These are phyloP conservation scores for Monosporascus sp. DNA, from an alignment of 2,329 filamentous ascomycete genomes.

Conservation along the genomic window DNA sequence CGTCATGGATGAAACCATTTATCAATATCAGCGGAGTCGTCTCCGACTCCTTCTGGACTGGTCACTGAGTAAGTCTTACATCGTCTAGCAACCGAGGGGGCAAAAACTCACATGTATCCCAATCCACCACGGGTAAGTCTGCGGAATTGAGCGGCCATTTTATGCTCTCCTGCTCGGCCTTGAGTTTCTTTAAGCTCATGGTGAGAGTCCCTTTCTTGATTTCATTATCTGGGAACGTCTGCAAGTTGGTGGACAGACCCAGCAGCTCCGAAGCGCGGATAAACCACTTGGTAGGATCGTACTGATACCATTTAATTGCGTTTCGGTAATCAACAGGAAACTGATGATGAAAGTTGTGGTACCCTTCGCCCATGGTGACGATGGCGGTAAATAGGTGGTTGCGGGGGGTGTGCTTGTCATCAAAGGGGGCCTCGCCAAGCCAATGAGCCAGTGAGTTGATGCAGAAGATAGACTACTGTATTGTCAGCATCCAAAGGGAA, in stretches of 20 bases:
- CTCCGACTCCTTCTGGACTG: not conserved
- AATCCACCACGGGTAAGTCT: not conserved
- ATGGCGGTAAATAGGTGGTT: slow-evolving; percentile 83
- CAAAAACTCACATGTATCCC: not conserved
- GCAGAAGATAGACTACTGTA: slow-evolving; percentile 88
- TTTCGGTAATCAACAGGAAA: slow-evolving; percentile 93
- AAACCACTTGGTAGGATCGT: slow-evolving; percentile 86
- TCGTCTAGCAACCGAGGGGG: not conserved
- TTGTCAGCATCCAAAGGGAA: slow-evolving; percentile 68
- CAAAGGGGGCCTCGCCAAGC: slow-evolving; percentile 88
- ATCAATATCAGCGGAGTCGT: not conserved
- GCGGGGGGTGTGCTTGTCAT: slow-evolving; percentile 86
- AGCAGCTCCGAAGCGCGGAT: slow-evolving; percentile 83
- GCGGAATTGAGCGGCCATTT: not conserved
- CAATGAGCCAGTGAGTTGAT: slow-evolving; percentile 89
- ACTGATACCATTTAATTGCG: slow-evolving; percentile 86
- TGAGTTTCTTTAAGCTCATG: not conserved
- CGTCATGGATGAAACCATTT: not conserved
- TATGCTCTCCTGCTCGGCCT: not conserved
- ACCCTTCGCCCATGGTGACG: slow-evolving; percentile 80
- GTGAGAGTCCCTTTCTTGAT: slow-evolving; percentile 38
- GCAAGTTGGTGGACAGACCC: slow-evolving; percentile 79
- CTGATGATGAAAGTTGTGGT: slow-evolving; percentile 95
- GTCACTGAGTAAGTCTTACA: too few relatives aligned
- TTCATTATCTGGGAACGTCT: slow-evolving; percentile 87